Evolutionary conservation across 768 basidiomycete species (phyloP).

Genomic region (Rhodocollybia butyracea): DNA sequence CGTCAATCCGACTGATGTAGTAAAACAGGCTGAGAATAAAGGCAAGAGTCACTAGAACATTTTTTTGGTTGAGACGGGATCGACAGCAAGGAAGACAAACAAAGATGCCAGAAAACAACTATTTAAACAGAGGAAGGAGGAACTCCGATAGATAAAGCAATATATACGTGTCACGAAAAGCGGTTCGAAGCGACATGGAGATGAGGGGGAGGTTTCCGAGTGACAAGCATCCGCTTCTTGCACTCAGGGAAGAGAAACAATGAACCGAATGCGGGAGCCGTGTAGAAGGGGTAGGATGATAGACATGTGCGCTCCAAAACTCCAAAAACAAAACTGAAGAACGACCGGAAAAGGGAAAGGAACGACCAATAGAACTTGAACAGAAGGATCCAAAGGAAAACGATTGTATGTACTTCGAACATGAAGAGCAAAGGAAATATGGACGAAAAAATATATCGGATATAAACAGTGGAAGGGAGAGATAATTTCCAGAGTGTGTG

Average conservation of each 20-base stretch:
- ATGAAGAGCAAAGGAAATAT: neutral
- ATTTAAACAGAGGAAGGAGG: neutral
- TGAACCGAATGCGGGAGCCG: neutral
- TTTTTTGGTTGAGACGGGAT: neutral
- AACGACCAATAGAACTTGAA: neutral
- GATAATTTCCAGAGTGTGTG: neutral
- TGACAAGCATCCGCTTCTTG: neutral
- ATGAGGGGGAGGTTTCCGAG: neutral
- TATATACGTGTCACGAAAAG: too few relatives aligned
- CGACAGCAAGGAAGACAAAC: constrained; percentile 2
- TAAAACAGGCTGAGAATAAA: neutral
- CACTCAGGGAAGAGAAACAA: neutral
- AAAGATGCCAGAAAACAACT: neutral
- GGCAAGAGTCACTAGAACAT: neutral
- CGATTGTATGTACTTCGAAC: neutral
- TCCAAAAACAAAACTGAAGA: neutral
- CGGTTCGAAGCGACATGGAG: neutral
- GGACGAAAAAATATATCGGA: neutral
- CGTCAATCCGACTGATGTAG: neutral
- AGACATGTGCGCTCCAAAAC: neutral
- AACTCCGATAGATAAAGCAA: too few relatives aligned
- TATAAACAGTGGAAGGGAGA: neutral
- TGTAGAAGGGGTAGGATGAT: neutral
- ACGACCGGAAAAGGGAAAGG: neutral
- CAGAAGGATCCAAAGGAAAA: neutral